These are phyloP conservation scores for Cyclotella atomus DNA, from an alignment of 108 stramenopile species.

Conservation along the genomic window DNA sequence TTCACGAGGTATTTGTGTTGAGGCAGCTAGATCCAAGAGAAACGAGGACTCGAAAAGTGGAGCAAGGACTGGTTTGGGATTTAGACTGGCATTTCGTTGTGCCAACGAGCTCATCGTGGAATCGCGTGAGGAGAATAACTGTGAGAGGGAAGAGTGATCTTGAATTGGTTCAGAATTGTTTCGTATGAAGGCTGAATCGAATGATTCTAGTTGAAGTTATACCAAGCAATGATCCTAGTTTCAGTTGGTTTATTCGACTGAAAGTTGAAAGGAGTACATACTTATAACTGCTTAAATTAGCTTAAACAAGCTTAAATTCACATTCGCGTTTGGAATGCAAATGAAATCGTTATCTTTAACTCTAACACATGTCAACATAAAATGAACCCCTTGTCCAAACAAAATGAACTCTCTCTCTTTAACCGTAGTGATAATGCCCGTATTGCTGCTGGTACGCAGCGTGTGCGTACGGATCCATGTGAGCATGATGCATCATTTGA, in stretches of 20 bases:
- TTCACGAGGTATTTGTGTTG: neutral
- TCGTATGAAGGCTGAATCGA: too few species aligned
- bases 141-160: constrained; percentile 1
- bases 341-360: neutral
- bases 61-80: neutral
- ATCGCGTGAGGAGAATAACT: neutral
- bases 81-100: constrained; percentile 2
- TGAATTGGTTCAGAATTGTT: too few species aligned
- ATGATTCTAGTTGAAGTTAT: neutral
- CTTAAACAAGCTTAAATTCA: too few species aligned
- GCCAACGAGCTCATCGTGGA: constrained; percentile 5
- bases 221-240: neutral
- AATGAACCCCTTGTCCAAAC: neutral
- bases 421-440: constrained; percentile 50
- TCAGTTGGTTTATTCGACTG: neutral
- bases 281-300: neutral
- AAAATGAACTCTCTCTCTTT: neutral
- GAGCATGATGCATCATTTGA: neutral
- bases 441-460: constrained; percentile 42
- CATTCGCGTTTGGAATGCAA: too few species aligned
- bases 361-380: neutral
- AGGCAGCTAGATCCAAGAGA: neutral
- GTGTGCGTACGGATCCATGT: constrained; percentile 45
- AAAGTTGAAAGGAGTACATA: neutral
- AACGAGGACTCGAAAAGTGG: neutral